Evolutionary conservation across 495 filamentous ascomycete genomes (phyloP).

Genomic region (Podospora fimiseda): DNA sequence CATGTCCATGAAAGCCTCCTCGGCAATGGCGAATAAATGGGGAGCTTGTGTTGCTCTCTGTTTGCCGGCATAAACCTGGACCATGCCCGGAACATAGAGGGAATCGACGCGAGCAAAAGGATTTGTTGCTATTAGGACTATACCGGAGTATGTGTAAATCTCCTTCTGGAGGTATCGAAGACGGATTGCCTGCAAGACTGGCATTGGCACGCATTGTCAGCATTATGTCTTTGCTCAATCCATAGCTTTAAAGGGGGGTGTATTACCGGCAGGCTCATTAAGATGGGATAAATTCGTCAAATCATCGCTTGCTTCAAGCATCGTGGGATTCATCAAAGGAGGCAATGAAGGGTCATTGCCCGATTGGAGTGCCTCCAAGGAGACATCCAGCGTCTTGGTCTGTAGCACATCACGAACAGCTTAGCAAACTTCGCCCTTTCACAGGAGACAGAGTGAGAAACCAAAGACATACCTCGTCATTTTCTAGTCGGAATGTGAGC

Average conservation of each 20-base stretch:
- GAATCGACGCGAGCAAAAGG: constrained; percentile 97
- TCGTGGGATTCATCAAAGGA: constrained; percentile 94
- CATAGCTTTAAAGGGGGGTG: not conserved
- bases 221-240: constrained; percentile 4
- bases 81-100: constrained; percentile 97
- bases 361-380: constrained; percentile 66
- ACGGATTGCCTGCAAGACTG: constrained; percentile 95
- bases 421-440: constrained; percentile 18
- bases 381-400: constrained; percentile 77
- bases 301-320: constrained; percentile 98
- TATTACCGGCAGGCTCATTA: constrained; percentile 93
- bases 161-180: constrained; percentile 98
- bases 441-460: constrained; percentile 1
- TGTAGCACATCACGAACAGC: constrained; percentile 27
- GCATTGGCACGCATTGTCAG: constrained; percentile 28
- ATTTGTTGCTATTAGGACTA: constrained; percentile 97
- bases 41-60: constrained; percentile 93
- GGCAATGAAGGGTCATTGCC: constrained; percentile 67
- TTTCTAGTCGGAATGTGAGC: constrained; percentile 78
- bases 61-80: constrained; percentile 97
- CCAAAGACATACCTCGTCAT: constrained; percentile 71
- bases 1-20: constrained; percentile 99
- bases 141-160: constrained; percentile 99
- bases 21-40: constrained; percentile 97
- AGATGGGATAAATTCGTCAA: constrained; percentile 95